A percentile compares a stretch with the other conserved stretches of the same genome.
Evolutionary conservation across 495 filamentous ascomycete genomes (phyloP).

Genomic region (Penicillium argentinense): DNA sequence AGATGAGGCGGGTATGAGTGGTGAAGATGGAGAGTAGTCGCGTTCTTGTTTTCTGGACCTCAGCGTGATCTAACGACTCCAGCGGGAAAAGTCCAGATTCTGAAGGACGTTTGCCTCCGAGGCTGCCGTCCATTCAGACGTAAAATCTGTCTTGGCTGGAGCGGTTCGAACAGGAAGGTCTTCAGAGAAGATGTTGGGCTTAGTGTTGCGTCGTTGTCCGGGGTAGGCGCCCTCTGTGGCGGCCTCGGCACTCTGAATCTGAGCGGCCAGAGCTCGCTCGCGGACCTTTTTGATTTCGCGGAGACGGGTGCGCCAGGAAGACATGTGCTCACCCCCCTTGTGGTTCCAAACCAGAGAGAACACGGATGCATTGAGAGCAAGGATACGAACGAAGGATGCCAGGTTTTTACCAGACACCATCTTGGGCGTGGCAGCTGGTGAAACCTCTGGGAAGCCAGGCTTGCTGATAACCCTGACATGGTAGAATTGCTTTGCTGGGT

Average conservation of each 20-base stretch:
- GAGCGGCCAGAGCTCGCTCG: constrained; percentile 49
- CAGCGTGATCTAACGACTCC: constrained; percentile 38
- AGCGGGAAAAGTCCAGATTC: constrained; percentile 46
- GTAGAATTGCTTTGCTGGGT: constrained; percentile 63
- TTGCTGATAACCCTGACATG: constrained; percentile 82
- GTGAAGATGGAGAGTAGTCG: background rate
- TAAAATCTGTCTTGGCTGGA: constrained; percentile 30
- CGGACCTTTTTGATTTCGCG: constrained; percentile 80
- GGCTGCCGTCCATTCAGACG: constrained; percentile 43
- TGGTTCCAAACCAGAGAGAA: constrained; percentile 89
- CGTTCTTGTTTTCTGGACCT: constrained; percentile 1
- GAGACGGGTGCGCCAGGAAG: constrained; percentile 84
- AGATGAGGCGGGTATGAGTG: background rate
- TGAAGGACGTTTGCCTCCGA: constrained; percentile 41
- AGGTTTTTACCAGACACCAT: constrained; percentile 77
- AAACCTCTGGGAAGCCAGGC: constrained; percentile 84
- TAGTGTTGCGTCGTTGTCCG: constrained; percentile 46
- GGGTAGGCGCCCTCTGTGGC: constrained; percentile 42
- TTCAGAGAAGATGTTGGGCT: constrained; percentile 46
- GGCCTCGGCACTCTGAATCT: constrained; percentile 31
- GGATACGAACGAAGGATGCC: constrained; percentile 81
- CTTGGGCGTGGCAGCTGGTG: constrained; percentile 82
- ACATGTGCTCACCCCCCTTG: constrained; percentile 79
- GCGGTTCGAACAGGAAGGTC: constrained; percentile 34
- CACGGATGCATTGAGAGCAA: constrained; percentile 91